These are phyloP conservation scores for Carex pumila DNA, from an alignment of 176 grass and related monocot genomes.

Conservation along the genomic window DNA sequence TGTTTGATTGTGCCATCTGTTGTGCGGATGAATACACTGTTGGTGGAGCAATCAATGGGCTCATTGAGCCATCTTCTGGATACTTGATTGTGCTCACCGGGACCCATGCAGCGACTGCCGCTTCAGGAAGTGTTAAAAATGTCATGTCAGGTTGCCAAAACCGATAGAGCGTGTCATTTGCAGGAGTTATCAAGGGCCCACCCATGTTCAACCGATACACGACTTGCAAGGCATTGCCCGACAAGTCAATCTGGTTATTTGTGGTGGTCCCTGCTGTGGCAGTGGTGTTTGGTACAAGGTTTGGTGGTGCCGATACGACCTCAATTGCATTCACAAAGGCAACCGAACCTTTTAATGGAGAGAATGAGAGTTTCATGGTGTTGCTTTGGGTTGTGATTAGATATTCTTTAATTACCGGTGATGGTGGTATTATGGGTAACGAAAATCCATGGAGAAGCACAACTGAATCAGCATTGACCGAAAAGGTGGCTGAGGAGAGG, in stretches of 20 bases:
- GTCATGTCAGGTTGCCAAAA: conserved; percentile 54
- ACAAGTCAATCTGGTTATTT: conserved; percentile 41
- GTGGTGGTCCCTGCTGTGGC: conserved; percentile 21
- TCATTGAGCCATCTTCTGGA: conserved; percentile 52
- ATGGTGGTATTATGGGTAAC: conserved; percentile 35
- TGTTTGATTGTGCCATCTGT: conserved; percentile 63
- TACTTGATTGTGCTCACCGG: conserved; percentile 67
- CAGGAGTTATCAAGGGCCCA: conserved; percentile 38
- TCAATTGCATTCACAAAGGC: conserved; percentile 96
- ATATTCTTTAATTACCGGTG: conserved; percentile 66
- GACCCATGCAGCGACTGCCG: conserved; percentile 44
- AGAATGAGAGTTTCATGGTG: conserved; percentile 58
- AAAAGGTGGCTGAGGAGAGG: conserved; percentile 71
- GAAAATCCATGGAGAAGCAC: conserved; percentile 95
- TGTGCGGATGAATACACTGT: conserved; percentile 66
- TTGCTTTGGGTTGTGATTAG: conserved; percentile 38
- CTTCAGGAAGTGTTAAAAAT: conserved; percentile 52
- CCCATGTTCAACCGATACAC: conserved; percentile 77
- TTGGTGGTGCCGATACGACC: conserved; percentile 51
- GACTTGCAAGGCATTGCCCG: conserved; percentile 64
- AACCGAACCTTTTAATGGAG: conserved; percentile 55
- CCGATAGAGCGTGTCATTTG: conserved; percentile 67
- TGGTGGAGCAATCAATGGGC: conserved; percentile 62
- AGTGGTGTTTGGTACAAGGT: conserved; percentile 61
- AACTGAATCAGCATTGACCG: conserved; percentile 50